Base-by-base conservation (phyloP, 2,329 filamentous ascomycete genomes). In the Alternaria gansuensis region DNA sequence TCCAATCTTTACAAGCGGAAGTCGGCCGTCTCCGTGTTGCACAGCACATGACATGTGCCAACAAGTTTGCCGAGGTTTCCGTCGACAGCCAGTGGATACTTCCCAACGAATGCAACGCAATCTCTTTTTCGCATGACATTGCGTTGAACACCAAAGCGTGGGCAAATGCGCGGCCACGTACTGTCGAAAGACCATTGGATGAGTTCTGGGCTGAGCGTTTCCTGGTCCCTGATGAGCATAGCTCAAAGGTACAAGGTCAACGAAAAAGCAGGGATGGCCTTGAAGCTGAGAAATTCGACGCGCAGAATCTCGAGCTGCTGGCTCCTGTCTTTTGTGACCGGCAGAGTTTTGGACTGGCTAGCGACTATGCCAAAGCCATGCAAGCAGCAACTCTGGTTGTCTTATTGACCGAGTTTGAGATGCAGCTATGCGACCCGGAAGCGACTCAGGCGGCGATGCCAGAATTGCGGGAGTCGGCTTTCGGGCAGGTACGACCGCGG, bases 201-300 rank as follows among this genome's bases (percentile, higher is more conserved):
- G 64, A 70, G 8, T 75, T 72, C 39, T 74, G 69, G 66, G 59
- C 69, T 8, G 71, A 72, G 49, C 63, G 72, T 0, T 75, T 75
- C 41, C 41, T 69, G 3, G 21, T 62, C 11, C 44, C 63, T 0
- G 59, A 63, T 2, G 62, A 57, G 4, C 23, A 37, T 33, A 37
- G 9, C 17, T 41, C 41, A 17, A 40, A 45, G 34, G 51, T 33
- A 23, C 36, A 51, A 13, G 24, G 31, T 29, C 40, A 52, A 33
- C 31, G 33, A 11, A 46, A 58, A 31, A 49, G 31, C 43, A 48
- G 49, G 13, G 29, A 45, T 23, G 31, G 37, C 9, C 14, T 59
- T 11, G 39, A 53, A 44, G 39, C 37, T 43, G 54, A 63, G 11
- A 49, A 34, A 24, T 66, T 66, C 51, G 60, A 58, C 50, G 29